These are phyloP conservation scores for Phlebopus sp. DNA, from an alignment of 1,284 basidiomycete species.

Conservation along the genomic window DNA sequence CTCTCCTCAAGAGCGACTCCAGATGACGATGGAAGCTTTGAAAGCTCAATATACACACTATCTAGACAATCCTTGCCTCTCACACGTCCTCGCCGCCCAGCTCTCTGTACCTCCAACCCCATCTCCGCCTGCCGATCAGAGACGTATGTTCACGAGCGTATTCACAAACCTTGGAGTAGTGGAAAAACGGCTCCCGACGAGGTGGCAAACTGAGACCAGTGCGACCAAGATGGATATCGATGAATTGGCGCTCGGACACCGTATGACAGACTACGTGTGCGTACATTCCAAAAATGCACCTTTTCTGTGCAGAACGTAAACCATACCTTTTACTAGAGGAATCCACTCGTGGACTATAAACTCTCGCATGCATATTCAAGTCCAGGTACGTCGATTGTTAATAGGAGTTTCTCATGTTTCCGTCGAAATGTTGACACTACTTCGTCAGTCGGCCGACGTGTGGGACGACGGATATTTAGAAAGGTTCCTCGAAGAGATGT, in stretches of 20 bases:
- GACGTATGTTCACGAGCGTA: neutral
- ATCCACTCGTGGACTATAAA: constrained; percentile 4
- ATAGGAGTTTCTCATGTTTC: too few species aligned
- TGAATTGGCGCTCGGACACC: neutral
- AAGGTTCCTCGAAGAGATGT: too few species aligned
- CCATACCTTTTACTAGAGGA: neutral
- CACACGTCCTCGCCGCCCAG: constrained; percentile 30
- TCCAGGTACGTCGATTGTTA: neutral
- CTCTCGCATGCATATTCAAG: constrained; percentile 2
- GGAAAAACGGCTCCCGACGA: neutral
- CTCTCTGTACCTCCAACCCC: constrained; percentile 14
- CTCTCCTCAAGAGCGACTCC: constrained; percentile 1
- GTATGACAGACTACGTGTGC: neutral
- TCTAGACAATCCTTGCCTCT: constrained; percentile 6
- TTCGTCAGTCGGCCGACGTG: too few species aligned
- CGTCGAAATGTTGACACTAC: too few species aligned
- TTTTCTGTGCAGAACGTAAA: too few species aligned
- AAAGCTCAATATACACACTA: constrained; percentile 3
- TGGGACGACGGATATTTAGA: too few species aligned
- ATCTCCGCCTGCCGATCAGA: neutral
- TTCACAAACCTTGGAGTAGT: neutral
- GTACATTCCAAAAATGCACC: neutral
- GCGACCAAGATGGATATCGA: neutral
- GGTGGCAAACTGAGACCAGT: neutral
- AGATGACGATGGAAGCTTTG: constrained; percentile 1